Percentiles rank a stretch among this genome's conserved stretches.
phyloP scores from a whole-genome alignment of 2,329 filamentous ascomycete species.

The Intubia oerlemansii region DNA sequence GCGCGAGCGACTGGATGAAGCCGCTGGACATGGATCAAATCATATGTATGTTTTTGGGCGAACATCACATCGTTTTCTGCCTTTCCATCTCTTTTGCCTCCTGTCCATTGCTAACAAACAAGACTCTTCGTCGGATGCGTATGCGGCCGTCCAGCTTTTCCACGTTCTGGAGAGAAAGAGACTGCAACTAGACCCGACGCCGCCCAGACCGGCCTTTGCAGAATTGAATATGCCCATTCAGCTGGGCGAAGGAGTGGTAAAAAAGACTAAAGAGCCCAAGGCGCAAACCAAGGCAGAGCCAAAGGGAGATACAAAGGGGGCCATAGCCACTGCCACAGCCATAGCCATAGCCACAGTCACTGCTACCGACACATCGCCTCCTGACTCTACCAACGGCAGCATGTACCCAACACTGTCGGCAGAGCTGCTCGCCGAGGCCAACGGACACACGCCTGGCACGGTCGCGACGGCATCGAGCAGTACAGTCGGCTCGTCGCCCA shows the following conservation, averaged over 20 bases:
- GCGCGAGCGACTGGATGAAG: conserved; percentile 54
- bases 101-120: conserved; percentile 10
- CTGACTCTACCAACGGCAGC: no score
- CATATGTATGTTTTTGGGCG: conserved; percentile 30
- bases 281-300: no score
- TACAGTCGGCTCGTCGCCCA: no score
- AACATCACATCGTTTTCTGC: no score
- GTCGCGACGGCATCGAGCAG: neutral
- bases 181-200: conserved; percentile 41
- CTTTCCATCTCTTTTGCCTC: conserved; percentile 2
- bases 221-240: conserved; percentile 46
- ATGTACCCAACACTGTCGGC: no score
- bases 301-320: no score
- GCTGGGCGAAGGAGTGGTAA: conserved; percentile 23
- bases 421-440: conserved; percentile 7
- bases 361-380: no score
- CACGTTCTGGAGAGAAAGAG: conserved; percentile 49
- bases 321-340: no score
- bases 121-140: conserved; percentile 70
- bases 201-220: conserved; percentile 45
- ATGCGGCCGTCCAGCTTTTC: conserved; percentile 56
- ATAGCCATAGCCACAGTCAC: no score
- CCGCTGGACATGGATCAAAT: conserved; percentile 42
- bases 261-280: no score
- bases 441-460: no score